Base-by-base conservation (phyloP, 2,329 filamentous ascomycete species). In the Fusarium pseudonygamai region DNA sequence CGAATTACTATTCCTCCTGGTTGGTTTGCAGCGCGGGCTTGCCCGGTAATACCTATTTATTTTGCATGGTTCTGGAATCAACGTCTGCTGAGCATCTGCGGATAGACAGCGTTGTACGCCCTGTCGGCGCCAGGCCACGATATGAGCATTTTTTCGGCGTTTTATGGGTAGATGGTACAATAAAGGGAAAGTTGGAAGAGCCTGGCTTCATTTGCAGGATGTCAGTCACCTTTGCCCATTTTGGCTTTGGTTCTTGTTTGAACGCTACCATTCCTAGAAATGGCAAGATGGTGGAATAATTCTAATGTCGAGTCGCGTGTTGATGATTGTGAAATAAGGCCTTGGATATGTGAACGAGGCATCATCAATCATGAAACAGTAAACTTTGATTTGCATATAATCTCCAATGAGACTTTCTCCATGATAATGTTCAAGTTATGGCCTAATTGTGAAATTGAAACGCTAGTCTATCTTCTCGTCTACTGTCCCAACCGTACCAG, bases 61-160 rank as follows among this genome's bases (percentile, higher is more conserved):
- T 70, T 76, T 78, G 75, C 74, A 78, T 78, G 59, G 64, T 71
- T 66, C 61, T 72, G 76, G 73, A 72, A 69, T 64, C 75, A 70
- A 70, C 67, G 63, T 59, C 43, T 58, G 24, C 62, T 59, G 59
- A 53, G 55, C 67, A 64, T 67, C 26, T 47, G 52, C 36, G 49
- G 58, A 40, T 42, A 37, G 60, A 72, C 52, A 22, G 57, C 40
- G 55, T 64, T 73, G 56, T 55, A 62, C 69, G 56, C 60, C 42
- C 63, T 43, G 32, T 59, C 43, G 50, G 58, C 64, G 60, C 47
- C 60, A 56, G 49, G 76, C 57, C 67, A 69, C 71, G 60, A 63
- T 62, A 68, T 65, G 49, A 74, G 75, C 76, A 78, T 78, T 78
- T 64, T 73, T 69, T 60, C 55, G 76, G 76, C 76, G 76, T 78